phyloP scores from a whole-genome alignment of 352 stramenopile species.

The Phytophthora pluvialis region DNA sequence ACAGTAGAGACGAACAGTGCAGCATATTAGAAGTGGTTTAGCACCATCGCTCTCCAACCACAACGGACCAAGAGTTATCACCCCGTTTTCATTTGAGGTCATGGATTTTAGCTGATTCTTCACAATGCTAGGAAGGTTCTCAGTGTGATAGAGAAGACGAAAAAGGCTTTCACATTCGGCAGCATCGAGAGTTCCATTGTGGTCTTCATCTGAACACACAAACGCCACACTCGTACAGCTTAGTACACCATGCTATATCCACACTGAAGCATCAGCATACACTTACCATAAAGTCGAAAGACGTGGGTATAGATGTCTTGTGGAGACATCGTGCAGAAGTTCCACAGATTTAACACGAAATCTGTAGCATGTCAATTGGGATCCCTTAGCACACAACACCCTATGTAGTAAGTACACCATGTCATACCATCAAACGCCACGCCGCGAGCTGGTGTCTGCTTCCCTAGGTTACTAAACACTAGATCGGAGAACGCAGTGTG shows the following conservation, averaged over 20 bases:
- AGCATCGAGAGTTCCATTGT: conserved; percentile 47
- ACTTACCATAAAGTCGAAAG: conserved; percentile 55
- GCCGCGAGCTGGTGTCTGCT: conserved; percentile 41
- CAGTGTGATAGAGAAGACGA: conserved; percentile 55
- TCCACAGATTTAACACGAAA: conserved; percentile 68
- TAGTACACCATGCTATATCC: background rate
- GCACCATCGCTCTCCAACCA: too few species aligned
- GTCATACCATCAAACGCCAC: conserved; percentile 52
- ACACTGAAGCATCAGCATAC: background rate
- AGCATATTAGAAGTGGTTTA: background rate
- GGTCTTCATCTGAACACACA: conserved; percentile 47
- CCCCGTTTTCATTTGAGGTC: conserved; percentile 37
- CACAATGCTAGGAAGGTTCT: conserved; percentile 42
- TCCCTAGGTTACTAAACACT: conserved; percentile 60
- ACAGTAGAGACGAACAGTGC: background rate
- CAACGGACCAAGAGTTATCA: conserved; percentile 31
- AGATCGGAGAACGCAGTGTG: conserved; percentile 58
- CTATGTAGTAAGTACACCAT: background rate
- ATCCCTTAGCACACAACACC: background rate
- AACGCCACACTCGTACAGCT: background rate
- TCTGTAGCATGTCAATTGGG: conserved; percentile 22
- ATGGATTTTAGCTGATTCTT: conserved; percentile 44
- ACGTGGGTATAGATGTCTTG: conserved; percentile 47
- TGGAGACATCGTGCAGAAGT: conserved; percentile 59
- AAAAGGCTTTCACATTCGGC: conserved; percentile 62